A percentile compares a stretch with the other conserved stretches of the same genome.
These are phyloP conservation scores for Picochlorum costavermella DNA, from an alignment of 139 green algal genomes.

Conservation along the genomic window DNA sequence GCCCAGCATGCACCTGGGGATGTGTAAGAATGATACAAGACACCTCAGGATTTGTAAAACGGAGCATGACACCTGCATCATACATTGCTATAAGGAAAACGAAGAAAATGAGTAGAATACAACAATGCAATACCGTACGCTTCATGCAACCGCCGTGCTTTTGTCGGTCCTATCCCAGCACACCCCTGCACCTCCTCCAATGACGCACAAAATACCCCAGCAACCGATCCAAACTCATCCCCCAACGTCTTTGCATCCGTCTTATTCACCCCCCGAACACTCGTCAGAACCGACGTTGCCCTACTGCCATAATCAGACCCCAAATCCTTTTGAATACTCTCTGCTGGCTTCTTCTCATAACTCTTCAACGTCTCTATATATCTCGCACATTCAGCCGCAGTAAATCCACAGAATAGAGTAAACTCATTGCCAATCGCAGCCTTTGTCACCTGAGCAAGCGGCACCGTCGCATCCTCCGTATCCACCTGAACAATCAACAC, in stretches of 20 bases:
- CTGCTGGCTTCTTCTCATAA: conserved; percentile 84
- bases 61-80: conserved; percentile 11
- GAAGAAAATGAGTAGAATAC: background rate
- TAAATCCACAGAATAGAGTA: conserved; percentile 84
- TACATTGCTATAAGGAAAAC: background rate
- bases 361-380: conserved; percentile 90
- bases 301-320: conserved; percentile 69
- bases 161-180: conserved; percentile 82
- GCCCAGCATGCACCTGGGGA: background rate
- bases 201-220: conserved; percentile 25
- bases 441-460: conserved; percentile 64
- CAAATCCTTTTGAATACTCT: conserved; percentile 53
- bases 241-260: conserved; percentile 68
- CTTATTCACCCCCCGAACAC: conserved; percentile 66
- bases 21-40: background rate
- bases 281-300: conserved; percentile 56
- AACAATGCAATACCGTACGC: conserved; percentile 8
- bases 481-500: conserved; percentile 84
- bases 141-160: conserved; percentile 61
- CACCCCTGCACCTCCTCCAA: conserved; percentile 60
- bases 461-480: conserved; percentile 70
- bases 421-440: conserved; percentile 65
- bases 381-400: conserved; percentile 70
- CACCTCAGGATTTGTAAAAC: conserved; percentile 5
- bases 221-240: conserved; percentile 24